phyloP scores from a whole-genome alignment of 2,329 filamentous ascomycete species.

The Diaporthe caulivora region DNA sequence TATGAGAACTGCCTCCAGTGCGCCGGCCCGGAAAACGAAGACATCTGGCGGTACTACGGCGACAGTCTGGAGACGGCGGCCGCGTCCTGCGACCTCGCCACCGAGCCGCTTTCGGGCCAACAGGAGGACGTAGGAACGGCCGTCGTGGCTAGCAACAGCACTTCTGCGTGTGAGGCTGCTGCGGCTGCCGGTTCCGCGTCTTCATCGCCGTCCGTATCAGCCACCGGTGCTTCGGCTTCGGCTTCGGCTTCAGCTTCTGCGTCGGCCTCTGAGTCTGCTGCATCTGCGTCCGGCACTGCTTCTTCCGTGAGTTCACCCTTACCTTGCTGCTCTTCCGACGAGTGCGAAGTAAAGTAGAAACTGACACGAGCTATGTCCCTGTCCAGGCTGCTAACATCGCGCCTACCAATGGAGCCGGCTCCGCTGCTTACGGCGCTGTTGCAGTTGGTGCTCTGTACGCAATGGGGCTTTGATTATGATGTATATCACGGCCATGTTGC shows the following conservation, averaged over 20 bases:
- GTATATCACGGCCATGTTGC: neutral
- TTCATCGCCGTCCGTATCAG: neutral
- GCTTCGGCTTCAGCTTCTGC: neutral
- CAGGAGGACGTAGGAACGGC: constrained; percentile 42
- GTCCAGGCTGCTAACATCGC: constrained; percentile 5
- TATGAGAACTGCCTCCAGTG: constrained; percentile 57
- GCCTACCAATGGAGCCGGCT: neutral
- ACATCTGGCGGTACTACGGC: constrained; percentile 58
- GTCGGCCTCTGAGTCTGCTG: neutral
- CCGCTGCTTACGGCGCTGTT: constrained; percentile 34
- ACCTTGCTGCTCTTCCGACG: fast-evolving
- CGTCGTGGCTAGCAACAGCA: constrained; percentile 32
- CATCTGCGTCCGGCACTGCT: constrained; percentile 22
- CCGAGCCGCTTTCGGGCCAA: constrained; percentile 41
- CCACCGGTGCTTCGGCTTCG: neutral
- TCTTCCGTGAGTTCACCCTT: constrained; percentile 7
- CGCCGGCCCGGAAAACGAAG: constrained; percentile 52
- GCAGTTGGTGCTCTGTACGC: constrained; percentile 30
- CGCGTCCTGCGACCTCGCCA: constrained; percentile 45
- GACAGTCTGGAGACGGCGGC: constrained; percentile 47
- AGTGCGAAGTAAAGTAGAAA: neutral
- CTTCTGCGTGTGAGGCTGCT: constrained; percentile 31
- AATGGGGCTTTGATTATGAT: constrained; percentile 2
- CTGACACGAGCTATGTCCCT: neutral
- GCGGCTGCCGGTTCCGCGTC: constrained; percentile 11